A percentile compares a stretch with the other conserved stretches of the same genome.
Evolutionary conservation across 1,139 yeast species (phyloP).

Genomic region (Yamadazyma taylorii): DNA sequence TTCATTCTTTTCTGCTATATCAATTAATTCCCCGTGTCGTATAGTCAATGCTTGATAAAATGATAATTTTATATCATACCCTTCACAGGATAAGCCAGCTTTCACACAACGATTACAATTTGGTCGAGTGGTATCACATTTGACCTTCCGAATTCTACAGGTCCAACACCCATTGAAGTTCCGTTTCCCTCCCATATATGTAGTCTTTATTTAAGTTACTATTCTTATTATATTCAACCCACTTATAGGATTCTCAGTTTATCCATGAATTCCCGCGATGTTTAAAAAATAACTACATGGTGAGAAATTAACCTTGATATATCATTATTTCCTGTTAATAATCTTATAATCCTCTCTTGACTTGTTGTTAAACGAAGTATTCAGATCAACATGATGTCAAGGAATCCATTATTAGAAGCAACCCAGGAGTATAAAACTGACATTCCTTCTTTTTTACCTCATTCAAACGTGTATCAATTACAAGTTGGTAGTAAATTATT

Average conservation of each 20-base stretch:
- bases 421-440: constrained; percentile 41
- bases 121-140: constrained; percentile 48
- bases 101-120: constrained; percentile 42
- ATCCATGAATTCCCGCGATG: too few relatives aligned
- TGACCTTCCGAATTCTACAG: constrained; percentile 49
- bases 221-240: too few relatives aligned
- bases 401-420: constrained; percentile 10
- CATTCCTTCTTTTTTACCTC: constrained; percentile 62
- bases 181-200: constrained; percentile 17
- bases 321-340: too few relatives aligned
- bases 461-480: constrained; percentile 64
- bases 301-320: too few relatives aligned
- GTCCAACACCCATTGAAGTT: constrained; percentile 57
- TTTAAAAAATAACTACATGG: too few relatives aligned
- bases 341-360: too few relatives aligned
- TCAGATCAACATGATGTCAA: neutral
- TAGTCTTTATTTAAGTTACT: too few relatives aligned
- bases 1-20: constrained; percentile 19
- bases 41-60: constrained; percentile 40
- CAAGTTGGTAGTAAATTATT: constrained; percentile 70
- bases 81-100: constrained; percentile 41
- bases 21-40: constrained; percentile 21
- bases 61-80: constrained; percentile 41
- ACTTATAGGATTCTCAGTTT: too few relatives aligned
- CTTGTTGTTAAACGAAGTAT: too few relatives aligned